phyloP scores from a whole-genome alignment of 1,139 yeast genomes.

The Scheffersomyces parashehatae region DNA sequence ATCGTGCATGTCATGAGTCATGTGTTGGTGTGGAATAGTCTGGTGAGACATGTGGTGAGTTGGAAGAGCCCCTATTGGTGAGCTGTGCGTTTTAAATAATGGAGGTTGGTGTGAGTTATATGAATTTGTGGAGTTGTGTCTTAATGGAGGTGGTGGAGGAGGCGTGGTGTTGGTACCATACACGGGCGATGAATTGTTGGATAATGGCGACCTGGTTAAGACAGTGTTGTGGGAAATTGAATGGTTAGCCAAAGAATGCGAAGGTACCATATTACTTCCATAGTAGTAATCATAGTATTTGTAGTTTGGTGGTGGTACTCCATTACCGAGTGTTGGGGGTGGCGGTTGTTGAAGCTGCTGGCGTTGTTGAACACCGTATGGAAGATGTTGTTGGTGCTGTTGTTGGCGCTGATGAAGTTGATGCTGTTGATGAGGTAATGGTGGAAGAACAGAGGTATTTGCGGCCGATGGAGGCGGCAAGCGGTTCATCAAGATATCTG shows the following conservation, averaged over 20 bases:
- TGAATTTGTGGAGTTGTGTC: slow-evolving; percentile 3
- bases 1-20: background rate
- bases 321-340: background rate
- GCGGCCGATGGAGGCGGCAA: slow-evolving; percentile 6
- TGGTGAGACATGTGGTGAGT: background rate
- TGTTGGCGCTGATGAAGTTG: slow-evolving; percentile 6
- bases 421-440: slow-evolving; percentile 7
- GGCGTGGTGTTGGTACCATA: slow-evolving; percentile 11
- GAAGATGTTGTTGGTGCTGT: slow-evolving; percentile 1
- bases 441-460: slow-evolving; percentile 6
- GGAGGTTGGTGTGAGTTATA: background rate
- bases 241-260: slow-evolving; percentile 1
- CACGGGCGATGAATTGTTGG: slow-evolving; percentile 14
- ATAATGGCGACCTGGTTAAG: slow-evolving; percentile 12
- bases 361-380: background rate
- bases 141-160: slow-evolving; percentile 12
- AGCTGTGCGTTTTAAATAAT: background rate
- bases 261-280: slow-evolving; percentile 1
- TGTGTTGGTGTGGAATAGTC: background rate
- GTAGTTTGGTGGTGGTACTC: slow-evolving; percentile 6
- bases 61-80: background rate
- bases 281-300: slow-evolving; percentile 16
- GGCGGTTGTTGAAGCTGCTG: slow-evolving; percentile 2
- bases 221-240: background rate
- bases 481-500: slow-evolving; percentile 28